phyloP scores from a whole-genome alignment of 352 stramenopile genomes.

The Globisporangium megalacanthum region DNA sequence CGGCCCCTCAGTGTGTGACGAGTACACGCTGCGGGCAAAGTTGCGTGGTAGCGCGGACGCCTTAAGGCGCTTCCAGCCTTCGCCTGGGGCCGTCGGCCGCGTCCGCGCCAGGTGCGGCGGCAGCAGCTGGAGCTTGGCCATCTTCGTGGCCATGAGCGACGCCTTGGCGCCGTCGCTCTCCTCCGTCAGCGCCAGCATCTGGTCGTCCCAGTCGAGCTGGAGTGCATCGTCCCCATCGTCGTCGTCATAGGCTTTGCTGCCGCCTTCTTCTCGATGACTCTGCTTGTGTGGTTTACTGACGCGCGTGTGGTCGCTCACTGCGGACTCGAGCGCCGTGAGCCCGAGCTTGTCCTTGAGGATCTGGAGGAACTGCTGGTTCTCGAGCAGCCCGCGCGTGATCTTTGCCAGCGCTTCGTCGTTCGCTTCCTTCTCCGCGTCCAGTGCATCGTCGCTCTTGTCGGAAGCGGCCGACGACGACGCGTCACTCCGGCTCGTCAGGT shows the following conservation, averaged over 20 bases:
- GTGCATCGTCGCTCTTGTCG: background rate
- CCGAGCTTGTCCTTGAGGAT: conserved; percentile 58
- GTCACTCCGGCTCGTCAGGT: conserved; percentile 8
- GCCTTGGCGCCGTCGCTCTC: conserved; percentile 46
- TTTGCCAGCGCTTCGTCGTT: conserved; percentile 24
- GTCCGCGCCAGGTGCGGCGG: conserved; percentile 13
- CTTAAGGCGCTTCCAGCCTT: conserved; percentile 77
- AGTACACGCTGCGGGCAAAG: conserved; percentile 62
- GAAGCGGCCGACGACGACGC: background rate
- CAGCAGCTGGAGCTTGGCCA: conserved; percentile 53
- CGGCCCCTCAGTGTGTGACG: conserved; percentile 44
- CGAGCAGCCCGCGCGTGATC: conserved; percentile 34
- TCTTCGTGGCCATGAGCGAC: conserved; percentile 43
- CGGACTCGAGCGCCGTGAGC: conserved; percentile 18
- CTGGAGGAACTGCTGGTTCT: conserved; percentile 56
- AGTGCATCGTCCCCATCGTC: conserved; percentile 23
- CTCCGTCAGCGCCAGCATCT: conserved; percentile 36
- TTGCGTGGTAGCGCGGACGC: conserved; percentile 38
- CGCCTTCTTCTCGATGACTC: background rate
- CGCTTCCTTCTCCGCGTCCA: conserved; percentile 20
- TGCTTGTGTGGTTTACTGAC: conserved; percentile 3
- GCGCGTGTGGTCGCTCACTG: background rate
- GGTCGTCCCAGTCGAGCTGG: conserved; percentile 36
- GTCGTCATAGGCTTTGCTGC: background rate
- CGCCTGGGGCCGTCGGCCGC: conserved; percentile 23